Conservation (phyloP, 768 basidiomycete genomes). For the Agaricus subrufescens region DNA sequence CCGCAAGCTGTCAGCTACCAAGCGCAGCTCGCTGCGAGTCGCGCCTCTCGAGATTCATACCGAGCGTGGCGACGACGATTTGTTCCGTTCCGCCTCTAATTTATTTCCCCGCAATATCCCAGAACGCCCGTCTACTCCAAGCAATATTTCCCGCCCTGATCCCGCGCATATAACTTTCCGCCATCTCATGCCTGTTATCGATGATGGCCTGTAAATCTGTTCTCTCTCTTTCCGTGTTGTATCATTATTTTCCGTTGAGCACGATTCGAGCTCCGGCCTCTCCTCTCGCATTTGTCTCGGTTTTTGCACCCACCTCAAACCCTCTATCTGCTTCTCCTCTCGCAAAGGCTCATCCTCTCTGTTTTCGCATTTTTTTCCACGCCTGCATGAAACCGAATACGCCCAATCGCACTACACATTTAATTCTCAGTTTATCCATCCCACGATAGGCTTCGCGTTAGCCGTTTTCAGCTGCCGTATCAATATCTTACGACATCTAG, state of each 20-base stretch:
- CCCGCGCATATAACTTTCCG: slow-evolving; percentile 48
- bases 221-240: slow-evolving; percentile 18
- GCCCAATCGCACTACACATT: slow-evolving; percentile 3
- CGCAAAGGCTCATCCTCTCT: not conserved
- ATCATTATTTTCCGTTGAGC: slow-evolving; percentile 24
- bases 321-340: not conserved
- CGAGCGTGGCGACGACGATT: slow-evolving; percentile 4
- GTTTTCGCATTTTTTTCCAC: not conserved
- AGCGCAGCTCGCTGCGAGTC: slow-evolving; percentile 40
- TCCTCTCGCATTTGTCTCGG: not conserved
- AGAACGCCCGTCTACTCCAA: slow-evolving; percentile 19
- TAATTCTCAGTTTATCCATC: not conserved
- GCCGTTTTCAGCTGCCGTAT: not conserved
- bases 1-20: slow-evolving; percentile 43
- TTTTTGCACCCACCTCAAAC: not conserved
- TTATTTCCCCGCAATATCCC: slow-evolving; percentile 12
- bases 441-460: not conserved
- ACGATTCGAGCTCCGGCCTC: slow-evolving; percentile 12
- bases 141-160: slow-evolving; percentile 32
- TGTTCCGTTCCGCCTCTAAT: slow-evolving; percentile 1
- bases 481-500: not conserved
- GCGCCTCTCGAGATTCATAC: slow-evolving; percentile 7
- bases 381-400: not conserved
- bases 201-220: slow-evolving; percentile 23
- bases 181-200: slow-evolving; percentile 58